Base-by-base conservation (phyloP, 345 rosid genomes). In the Citrus maxima region DNA sequence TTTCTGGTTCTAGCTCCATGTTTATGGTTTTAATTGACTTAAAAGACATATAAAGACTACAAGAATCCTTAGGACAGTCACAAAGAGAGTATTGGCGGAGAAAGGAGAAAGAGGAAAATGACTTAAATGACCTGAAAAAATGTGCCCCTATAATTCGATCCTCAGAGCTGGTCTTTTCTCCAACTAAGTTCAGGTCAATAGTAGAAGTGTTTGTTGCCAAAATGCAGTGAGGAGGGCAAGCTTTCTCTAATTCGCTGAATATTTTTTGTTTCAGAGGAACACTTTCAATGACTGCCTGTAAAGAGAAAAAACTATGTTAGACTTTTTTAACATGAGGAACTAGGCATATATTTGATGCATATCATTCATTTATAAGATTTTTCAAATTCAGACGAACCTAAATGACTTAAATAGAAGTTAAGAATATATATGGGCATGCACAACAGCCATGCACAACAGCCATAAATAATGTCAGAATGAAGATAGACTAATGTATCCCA, bases 61-160 rank as follows among this genome's bases (percentile, higher is more conserved):
- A 18, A 18, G 21, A 54, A 3, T 62, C 68, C 67, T 63, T 30
- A 16, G 46, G 27, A 9, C 16, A 35, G 22, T 32, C 42, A 19
- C 37, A 10, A 34, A 66, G 27, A 61, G 67, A 38, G 25, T 27
- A 51, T 61, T 24, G 30, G n/a, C 10, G 16, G 34, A 21, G 51
- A 46, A 12, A 46, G 49, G 1, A 66, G 58, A 77, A 60, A 51
- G 49, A 71, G 4, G 14, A 21, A 25, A 63, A 67, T 22, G 35
- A 38, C 54, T 7, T 72, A 51, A 30, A 70, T 54, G 77, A 92
- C 99, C 99, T 96, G 93, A 96, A 96, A 90, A 96, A 96, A 77
- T 93, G 98, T 40, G 98, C 99, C 8, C 99, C 99, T 79, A 96
- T 82, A 42, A 96, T 90, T 68, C 97, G 97, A 82, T 89, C 95